Base-by-base conservation (phyloP, 2,329 filamentous ascomycete genomes). In the Verticillium nonalfalfae region DNA sequence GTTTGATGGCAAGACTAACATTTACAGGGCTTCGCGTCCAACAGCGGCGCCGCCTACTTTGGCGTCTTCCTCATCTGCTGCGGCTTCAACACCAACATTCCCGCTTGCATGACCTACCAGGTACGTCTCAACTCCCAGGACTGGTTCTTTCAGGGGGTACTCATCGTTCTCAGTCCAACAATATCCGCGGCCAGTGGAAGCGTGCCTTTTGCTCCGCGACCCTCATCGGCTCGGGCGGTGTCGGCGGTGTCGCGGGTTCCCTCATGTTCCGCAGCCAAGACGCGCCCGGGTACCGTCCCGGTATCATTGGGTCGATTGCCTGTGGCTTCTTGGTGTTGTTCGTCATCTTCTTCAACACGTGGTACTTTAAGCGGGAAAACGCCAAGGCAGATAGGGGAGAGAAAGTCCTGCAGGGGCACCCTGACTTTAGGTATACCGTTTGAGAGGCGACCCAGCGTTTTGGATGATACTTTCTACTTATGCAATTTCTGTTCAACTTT, bases 31-130 rank as follows among this genome's bases (percentile, higher is more conserved):
- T 81, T 81, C 1, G 81, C 78, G 2, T 69, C 76, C 1, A 73
- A 76, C 0, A 75, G 88, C 0, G 77, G 78, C 1, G 80, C 88
- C 0, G 83, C 87, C 61, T 92, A 92, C 68, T 85, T 84, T 0
- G 89, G 85, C 0, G 85, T 82, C 0, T 92, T 90, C 72, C 78
- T 92, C 0, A 58, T 65, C 13, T 58, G 61, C 63, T 18, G 62
- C 61, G 1, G 67, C 62, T 7, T 57, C 59, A 13, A 60, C 33
- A 58, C 59, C 14, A 52, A 60, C n/a, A 61, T 61, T 18, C 63
- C 64, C 4, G 59, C 60, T 7, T 58, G 55, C 31, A 60, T 63
- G 45, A 52, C 45, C 45, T 52, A 52, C n/a, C 45, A 52, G 45
- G 45, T 52, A 13, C 35, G 35, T 13, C 35, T 52, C n/a, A 9